These are phyloP conservation scores for Penicillium coffeae DNA, from an alignment of 495 filamentous ascomycete genomes.

Conservation along the genomic window DNA sequence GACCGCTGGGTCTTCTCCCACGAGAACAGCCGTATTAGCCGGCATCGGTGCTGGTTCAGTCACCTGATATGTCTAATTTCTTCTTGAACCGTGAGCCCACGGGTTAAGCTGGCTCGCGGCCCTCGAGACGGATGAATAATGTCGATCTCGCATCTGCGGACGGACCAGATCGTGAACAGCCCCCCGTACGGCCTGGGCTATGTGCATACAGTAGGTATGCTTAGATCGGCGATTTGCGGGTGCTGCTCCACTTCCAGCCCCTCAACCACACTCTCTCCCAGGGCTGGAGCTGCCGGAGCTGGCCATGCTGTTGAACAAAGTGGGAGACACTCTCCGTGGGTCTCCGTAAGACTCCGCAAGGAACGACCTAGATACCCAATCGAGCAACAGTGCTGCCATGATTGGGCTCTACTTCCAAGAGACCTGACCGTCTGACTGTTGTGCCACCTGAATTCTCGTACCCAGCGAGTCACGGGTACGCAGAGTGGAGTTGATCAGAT, in stretches of 20 bases:
- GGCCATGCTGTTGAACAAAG: not conserved
- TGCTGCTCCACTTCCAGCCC: constrained; percentile 24
- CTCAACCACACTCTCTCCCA: too few species aligned
- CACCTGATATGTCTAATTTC: constrained; percentile 16
- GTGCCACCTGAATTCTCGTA: constrained; percentile 11
- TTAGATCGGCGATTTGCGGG: constrained; percentile 24
- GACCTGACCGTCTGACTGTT: constrained; percentile 9
- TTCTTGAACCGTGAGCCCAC: not conserved
- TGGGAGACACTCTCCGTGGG: not conserved
- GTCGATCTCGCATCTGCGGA: constrained; percentile 26
- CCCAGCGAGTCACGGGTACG: constrained; percentile 5
- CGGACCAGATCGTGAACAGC: constrained; percentile 25
- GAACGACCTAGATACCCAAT: not conserved
- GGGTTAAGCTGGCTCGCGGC: constrained; percentile 1
- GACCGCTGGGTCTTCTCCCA: constrained; percentile 20
- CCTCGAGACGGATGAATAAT: constrained; percentile 4
- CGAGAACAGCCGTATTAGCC: constrained; percentile 10
- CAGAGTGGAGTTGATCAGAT: constrained; percentile 17
- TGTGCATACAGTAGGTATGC: too few species aligned
- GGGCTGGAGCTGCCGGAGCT: too few species aligned
- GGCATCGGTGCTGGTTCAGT: constrained; percentile 18
- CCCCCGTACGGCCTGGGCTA: constrained; percentile 11
- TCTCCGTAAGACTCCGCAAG: constrained; percentile 15
- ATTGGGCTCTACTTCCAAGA: constrained; percentile 8
- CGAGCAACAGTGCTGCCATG: not conserved